A percentile compares a stretch with the other conserved stretches of the same genome.
Conservation (phyloP, 2,329 filamentous ascomycete genomes). For the Aspergillus spinulosporus region DNA sequence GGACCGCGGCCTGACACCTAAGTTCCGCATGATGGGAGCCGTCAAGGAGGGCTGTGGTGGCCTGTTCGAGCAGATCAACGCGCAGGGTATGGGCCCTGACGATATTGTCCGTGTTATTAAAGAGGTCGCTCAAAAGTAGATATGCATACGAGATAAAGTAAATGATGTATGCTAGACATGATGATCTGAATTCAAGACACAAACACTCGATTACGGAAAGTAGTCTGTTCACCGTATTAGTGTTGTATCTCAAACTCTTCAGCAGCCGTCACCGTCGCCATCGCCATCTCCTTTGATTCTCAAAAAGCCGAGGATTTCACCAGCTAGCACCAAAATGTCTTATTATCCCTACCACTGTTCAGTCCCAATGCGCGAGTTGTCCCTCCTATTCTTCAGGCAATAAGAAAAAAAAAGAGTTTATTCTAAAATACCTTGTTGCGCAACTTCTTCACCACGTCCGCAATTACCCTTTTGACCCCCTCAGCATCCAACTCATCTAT, state of each 20-base stretch:
- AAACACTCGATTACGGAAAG: too few relatives aligned
- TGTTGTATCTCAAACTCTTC: too few relatives aligned
- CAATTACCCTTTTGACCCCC: background rate
- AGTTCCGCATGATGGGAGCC: conserved; percentile 39
- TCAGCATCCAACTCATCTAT: background rate
- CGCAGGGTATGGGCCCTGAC: conserved; percentile 39
- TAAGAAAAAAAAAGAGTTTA: too few relatives aligned
- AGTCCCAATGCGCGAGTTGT: too few relatives aligned
- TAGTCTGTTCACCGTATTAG: too few relatives aligned
- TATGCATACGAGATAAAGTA: background rate
- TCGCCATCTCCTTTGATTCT: background rate
- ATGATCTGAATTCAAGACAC: background rate
- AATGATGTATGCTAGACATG: background rate
- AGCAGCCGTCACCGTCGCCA: too few relatives aligned
- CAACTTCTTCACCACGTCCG: background rate
- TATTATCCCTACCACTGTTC: too few relatives aligned
- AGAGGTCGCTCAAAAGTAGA: conserved; percentile 23
- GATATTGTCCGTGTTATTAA: conserved; percentile 36
- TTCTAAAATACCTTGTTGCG: background rate
- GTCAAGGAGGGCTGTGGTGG: conserved; percentile 43
- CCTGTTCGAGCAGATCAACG: conserved; percentile 41
- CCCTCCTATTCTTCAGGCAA: too few relatives aligned
- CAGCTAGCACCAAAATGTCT: background rate
- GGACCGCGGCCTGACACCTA: conserved; percentile 39
- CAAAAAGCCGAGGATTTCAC: background rate